Percentiles rank a stretch among this genome's conserved stretches.
Evolutionary conservation across 2,329 filamentous ascomycete genomes (phyloP).

Genomic region (Scedosporium minutisporum): DNA sequence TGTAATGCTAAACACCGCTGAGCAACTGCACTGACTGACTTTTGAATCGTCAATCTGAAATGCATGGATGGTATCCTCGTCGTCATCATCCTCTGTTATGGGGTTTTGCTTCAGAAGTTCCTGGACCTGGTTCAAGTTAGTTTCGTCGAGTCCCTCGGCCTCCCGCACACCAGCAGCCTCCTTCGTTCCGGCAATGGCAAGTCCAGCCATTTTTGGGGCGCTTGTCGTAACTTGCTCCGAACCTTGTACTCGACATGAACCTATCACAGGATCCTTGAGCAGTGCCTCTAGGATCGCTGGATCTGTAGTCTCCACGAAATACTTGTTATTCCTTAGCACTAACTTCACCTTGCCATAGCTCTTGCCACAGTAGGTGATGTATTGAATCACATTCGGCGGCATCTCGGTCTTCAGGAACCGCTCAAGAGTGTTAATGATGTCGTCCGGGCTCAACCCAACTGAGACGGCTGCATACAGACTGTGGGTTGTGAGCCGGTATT

Average conservation of each 20-base stretch:
- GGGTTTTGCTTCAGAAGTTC: not conserved
- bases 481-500: conserved; percentile 85
- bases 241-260: conserved; percentile 65
- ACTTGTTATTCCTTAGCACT: conserved; percentile 87
- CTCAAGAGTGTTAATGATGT: conserved; percentile 85
- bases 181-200: conserved; percentile 91
- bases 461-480: conserved; percentile 93
- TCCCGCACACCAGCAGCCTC: conserved; percentile 84
- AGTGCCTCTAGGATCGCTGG: conserved; percentile 76
- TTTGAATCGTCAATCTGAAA: conserved; percentile 80
- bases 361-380: conserved; percentile 70
- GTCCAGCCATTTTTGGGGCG: conserved; percentile 74
- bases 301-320: conserved; percentile 88
- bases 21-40: conserved; percentile 77
- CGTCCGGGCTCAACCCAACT: conserved; percentile 75
- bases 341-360: conserved; percentile 95
- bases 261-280: conserved; percentile 76
- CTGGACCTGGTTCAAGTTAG: not conserved
- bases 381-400: conserved; percentile 68
- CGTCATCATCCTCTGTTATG: conserved; percentile 60
- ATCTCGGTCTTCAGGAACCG: conserved; percentile 81
- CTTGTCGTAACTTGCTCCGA: conserved; percentile 65
- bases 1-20: conserved; percentile 81
- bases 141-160: conserved; percentile 28
- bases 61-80: conserved; percentile 80